Evolutionary conservation across 2,329 filamentous ascomycete species (phyloP).

Genomic region (Mollisia scopiformis): DNA sequence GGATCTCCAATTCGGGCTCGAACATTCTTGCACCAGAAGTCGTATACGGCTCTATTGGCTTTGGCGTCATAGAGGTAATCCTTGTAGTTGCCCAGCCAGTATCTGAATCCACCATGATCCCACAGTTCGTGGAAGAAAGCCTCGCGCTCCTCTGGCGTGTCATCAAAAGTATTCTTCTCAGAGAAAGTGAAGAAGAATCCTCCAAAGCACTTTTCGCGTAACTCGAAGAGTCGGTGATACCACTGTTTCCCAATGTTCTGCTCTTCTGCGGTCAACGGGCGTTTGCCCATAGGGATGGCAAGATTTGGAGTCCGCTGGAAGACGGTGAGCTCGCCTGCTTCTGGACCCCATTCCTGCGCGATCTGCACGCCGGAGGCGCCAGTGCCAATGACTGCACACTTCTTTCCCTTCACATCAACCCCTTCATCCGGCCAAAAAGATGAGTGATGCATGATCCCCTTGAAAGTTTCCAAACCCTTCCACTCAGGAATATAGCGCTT

Average conservation of each 20-base stretch:
- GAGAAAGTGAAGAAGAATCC: constrained; percentile 52
- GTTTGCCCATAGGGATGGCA: constrained; percentile 32
- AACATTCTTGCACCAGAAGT: constrained; percentile 46
- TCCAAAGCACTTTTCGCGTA: constrained; percentile 52
- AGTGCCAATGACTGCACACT: constrained; percentile 58
- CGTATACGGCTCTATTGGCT: constrained; percentile 43
- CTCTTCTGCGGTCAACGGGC: constrained; percentile 9
- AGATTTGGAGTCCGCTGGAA: constrained; percentile 72
- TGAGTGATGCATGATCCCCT: constrained; percentile 60
- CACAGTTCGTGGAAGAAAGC: constrained; percentile 48
- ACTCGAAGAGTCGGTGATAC: constrained; percentile 55
- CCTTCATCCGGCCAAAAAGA: constrained; percentile 55
- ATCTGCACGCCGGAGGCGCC: constrained; percentile 60
- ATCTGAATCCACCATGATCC: constrained; percentile 48
- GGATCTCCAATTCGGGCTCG: constrained; percentile 30
- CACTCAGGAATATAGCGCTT: constrained; percentile 64
- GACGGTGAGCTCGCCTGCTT: constrained; percentile 55
- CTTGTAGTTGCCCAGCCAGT: constrained; percentile 48
- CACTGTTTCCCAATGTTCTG: constrained; percentile 33
- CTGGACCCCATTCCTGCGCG: constrained; percentile 60
- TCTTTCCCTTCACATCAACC: constrained; percentile 53
- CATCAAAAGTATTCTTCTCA: constrained; percentile 48
- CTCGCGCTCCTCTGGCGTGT: constrained; percentile 46
- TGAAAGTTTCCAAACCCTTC: constrained; percentile 48
- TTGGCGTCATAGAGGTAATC: constrained; percentile 46